Conservation (phyloP, 208 protist species). For the Acanthamoeba castellanii region DNA sequence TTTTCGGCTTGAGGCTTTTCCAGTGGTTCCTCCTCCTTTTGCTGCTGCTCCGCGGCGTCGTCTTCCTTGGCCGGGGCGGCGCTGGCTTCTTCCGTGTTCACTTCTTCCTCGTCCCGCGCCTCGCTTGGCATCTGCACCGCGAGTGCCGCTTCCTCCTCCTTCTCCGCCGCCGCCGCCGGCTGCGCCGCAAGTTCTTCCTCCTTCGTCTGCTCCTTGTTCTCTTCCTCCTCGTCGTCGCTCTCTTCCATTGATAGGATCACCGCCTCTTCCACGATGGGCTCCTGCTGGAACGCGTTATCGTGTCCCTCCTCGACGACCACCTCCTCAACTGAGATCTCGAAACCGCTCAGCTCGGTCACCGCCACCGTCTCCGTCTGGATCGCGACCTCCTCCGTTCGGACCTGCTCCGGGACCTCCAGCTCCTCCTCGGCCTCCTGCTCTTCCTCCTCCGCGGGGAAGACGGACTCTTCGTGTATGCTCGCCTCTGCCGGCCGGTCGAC, state of each 20-base stretch:
- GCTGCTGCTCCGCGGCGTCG: background rate
- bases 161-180: background rate
- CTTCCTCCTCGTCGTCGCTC: slow-evolving; percentile 8
- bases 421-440: background rate
- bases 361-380: too few relatives aligned
- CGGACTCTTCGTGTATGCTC: too few relatives aligned
- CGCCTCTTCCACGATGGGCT: background rate
- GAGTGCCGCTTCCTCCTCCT: background rate
- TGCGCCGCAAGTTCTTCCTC: background rate
- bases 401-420: background rate
- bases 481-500: too few relatives aligned
- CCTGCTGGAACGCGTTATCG: slow-evolving; percentile 7
- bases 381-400: background rate
- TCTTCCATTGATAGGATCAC: background rate
- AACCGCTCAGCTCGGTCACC: background rate
- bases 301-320: background rate
- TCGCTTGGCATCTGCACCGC: background rate
- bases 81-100: background rate
- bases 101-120: background rate
- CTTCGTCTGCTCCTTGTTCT: background rate
- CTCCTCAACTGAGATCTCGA: background rate
- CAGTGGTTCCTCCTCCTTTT: background rate
- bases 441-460: background rate
- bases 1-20: background rate
- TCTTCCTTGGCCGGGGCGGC: background rate